phyloP scores from a whole-genome alignment of 1,284 basidiomycete genomes.

The Lignosus rhinocerotis region DNA sequence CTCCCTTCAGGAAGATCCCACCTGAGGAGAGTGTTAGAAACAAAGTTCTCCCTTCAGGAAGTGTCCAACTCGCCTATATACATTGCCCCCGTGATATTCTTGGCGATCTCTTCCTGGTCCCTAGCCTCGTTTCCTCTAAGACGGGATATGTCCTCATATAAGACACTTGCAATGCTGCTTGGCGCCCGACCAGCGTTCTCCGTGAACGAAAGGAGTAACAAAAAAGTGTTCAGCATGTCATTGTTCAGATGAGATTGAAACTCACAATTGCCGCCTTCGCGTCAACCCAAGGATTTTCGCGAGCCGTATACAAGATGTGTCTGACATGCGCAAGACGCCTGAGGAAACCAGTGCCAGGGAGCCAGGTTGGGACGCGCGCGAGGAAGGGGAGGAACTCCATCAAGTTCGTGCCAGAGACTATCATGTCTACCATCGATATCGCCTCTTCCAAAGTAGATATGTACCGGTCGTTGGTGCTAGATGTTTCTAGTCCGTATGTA shows the following conservation, averaged over 20 bases:
- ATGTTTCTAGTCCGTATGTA: conserved; percentile 18
- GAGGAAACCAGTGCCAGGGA: conserved; percentile 25
- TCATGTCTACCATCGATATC: background rate
- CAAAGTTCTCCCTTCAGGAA: background rate
- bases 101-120: background rate
- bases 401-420: conserved; percentile 11
- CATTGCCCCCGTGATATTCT: background rate
- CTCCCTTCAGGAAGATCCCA: background rate
- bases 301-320: background rate
- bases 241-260: background rate
- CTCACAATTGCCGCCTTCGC: background rate
- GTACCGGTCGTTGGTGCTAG: conserved; percentile 7
- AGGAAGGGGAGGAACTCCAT: conserved; percentile 22
- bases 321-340: background rate
- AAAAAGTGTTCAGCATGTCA: background rate
- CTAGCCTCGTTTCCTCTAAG: background rate
- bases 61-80: background rate
- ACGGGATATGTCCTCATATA: background rate
- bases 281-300: conserved; percentile 2
- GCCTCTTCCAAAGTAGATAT: conserved; percentile 11
- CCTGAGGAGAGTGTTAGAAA: background rate
- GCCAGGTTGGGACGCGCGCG: conserved; percentile 24
- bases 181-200: background rate
- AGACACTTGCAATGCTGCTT: background rate
- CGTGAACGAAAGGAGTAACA: background rate